These are phyloP conservation scores for Elaeagnus macrophylla DNA, from an alignment of 306 rosid genomes.

Conservation along the genomic window DNA sequence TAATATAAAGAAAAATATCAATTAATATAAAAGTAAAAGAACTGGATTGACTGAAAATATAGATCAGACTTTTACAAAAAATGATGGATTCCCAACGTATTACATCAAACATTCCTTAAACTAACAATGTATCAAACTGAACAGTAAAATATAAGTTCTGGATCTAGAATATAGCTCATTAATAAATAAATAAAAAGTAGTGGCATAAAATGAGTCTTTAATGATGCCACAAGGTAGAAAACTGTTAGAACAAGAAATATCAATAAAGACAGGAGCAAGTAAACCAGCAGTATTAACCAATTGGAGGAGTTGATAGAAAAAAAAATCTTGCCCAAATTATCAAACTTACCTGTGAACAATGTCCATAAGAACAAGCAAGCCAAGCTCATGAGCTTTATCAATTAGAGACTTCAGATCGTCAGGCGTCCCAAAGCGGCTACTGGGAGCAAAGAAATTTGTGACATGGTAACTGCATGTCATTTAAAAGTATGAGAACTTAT, in stretches of 20 bases:
- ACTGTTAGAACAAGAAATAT: not conserved
- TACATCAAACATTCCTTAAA: too few species aligned
- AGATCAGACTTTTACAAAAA: too few species aligned
- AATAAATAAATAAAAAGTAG: too few species aligned
- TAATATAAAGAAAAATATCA: too few species aligned
- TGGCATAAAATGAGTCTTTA: not conserved
- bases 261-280: not conserved
- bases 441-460: conserved; percentile 96
- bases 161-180: too few species aligned
- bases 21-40: too few species aligned
- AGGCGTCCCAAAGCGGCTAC: conserved; percentile 96
- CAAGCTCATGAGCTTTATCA: conserved; percentile 93
- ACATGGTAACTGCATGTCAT: conserved; percentile 73
- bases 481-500: conserved; percentile 1
- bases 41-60: too few species aligned
- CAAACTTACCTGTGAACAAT: conserved; percentile 83
- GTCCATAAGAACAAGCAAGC: conserved; percentile 95
- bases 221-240: not conserved
- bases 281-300: not conserved
- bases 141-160: too few species aligned
- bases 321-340: not conserved
- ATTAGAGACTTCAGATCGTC: conserved; percentile 89
- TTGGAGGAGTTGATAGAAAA: not conserved
- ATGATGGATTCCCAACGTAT: too few species aligned
- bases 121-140: too few species aligned